Conservation (phyloP, 768 basidiomycete species). For the Ramaria sp. region DNA sequence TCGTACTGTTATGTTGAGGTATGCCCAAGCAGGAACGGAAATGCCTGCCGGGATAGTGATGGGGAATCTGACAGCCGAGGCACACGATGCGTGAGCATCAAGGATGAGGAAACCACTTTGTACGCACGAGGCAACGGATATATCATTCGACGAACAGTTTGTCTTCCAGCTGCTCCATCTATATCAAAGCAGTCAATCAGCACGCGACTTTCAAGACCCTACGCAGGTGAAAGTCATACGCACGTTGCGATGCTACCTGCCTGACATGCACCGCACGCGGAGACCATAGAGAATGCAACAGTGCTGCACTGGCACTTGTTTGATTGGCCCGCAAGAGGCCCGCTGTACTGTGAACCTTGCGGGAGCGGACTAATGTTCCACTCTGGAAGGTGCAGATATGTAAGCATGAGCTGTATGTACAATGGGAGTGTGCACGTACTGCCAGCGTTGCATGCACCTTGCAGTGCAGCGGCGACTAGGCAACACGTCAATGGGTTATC, state of each 20-base stretch:
- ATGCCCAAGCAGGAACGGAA: conserved; percentile 1
- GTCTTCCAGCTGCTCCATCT: not conserved
- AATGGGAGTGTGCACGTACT: not conserved
- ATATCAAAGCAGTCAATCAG: not conserved
- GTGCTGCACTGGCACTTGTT: not conserved
- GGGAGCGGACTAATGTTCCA: not conserved
- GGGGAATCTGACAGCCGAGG: not conserved
- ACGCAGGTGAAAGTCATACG: not conserved
- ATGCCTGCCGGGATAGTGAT: not conserved
- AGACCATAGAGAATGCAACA: not conserved
- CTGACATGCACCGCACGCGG: conserved; percentile 1
- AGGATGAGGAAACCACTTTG: not conserved
- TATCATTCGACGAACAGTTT: not conserved
- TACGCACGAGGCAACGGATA: not conserved
- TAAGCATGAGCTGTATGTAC: not conserved
- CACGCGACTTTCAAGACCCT: not conserved
- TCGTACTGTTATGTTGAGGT: not conserved
- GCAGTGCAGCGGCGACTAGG: not conserved
- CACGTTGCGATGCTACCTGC: not conserved
- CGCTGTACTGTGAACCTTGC: not conserved
- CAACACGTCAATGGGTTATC: not conserved
- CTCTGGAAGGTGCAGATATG: not conserved
- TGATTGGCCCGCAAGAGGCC: not conserved
- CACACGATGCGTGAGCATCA: not conserved
- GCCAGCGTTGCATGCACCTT: conserved; percentile 1